phyloP scores from a whole-genome alignment of 139 green algal species.

The Edaphochlamys debaryana region DNA sequence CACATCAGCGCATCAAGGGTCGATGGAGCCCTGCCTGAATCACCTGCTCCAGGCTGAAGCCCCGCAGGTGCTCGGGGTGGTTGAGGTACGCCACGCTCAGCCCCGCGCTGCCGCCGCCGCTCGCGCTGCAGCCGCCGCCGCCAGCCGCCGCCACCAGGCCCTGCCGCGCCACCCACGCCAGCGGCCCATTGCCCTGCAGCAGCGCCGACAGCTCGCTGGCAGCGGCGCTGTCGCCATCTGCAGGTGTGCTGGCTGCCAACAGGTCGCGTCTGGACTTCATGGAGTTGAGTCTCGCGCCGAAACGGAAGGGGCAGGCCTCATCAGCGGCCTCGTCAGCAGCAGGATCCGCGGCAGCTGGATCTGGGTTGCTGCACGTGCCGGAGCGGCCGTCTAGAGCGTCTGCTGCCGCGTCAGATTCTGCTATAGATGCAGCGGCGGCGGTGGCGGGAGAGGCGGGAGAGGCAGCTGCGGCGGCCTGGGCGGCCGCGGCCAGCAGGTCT shows the following conservation, averaged over 20 bases:
- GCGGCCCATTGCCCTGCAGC: slow-evolving; percentile 1
- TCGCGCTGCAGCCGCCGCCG: neutral
- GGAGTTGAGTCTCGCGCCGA: slow-evolving; percentile 73
- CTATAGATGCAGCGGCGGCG: neutral
- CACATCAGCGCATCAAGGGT: no score
- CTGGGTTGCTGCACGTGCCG: neutral
- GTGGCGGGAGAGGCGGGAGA: neutral
- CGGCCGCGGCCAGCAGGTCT: neutral
- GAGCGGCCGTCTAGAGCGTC: no score
- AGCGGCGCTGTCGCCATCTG: neutral
- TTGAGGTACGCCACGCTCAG: slow-evolving; percentile 70
- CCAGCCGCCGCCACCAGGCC: slow-evolving; percentile 44
- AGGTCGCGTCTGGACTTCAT: slow-evolving; percentile 70
- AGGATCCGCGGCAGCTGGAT: neutral
- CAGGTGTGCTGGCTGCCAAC: neutral
- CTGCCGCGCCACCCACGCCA: slow-evolving; percentile 65
- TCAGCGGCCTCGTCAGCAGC: neutral
- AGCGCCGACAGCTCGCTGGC: neutral
- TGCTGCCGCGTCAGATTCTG: neutral
- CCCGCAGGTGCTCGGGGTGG: slow-evolving; percentile 70
- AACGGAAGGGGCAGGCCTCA: slow-evolving; percentile 44
- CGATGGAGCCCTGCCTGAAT: no score
- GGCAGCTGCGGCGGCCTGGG: neutral
- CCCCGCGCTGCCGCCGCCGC: neutral
- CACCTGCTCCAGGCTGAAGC: slow-evolving; percentile 17